Percentiles rank a stretch among this genome's conserved stretches.
Evolutionary conservation across 2,329 filamentous ascomycete genomes (phyloP).

Genomic region (Drechmeria coniospora): DNA sequence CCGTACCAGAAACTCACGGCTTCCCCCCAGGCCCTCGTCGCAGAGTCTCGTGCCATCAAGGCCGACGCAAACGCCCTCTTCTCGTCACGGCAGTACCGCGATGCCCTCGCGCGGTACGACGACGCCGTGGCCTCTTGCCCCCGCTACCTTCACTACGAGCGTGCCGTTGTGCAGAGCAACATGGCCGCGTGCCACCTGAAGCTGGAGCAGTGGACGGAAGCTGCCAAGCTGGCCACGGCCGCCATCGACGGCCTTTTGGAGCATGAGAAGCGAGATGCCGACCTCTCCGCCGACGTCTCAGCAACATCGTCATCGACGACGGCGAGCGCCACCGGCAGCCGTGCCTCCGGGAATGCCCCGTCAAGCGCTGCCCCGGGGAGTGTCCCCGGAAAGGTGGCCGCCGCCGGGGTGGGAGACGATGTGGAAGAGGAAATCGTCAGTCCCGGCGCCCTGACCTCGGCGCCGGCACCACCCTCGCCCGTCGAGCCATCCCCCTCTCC

Average conservation of each 20-base stretch:
- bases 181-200: constrained; percentile 81
- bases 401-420: constrained; percentile 25
- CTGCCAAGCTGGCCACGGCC: constrained; percentile 55
- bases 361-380: constrained; percentile 25
- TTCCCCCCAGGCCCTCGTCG: constrained; percentile 42
- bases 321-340: constrained; percentile 7
- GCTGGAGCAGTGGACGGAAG: constrained; percentile 70
- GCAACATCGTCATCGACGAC: constrained; percentile 17
- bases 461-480: constrained; percentile 15
- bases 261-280: constrained; percentile 27
- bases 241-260: constrained; percentile 60
- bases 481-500: constrained; percentile 4
- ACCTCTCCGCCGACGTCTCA: constrained; percentile 20
- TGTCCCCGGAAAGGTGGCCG: too few species aligned
- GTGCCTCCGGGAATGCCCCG: constrained; percentile 8
- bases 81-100: constrained; percentile 50
- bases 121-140: constrained; percentile 66
- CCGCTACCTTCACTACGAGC: constrained; percentile 72
- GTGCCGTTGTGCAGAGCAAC: constrained; percentile 78
- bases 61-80: constrained; percentile 69
- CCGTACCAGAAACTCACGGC: not conserved
- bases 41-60: constrained; percentile 60
- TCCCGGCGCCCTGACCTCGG: constrained; percentile 37
- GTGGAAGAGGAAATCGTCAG: constrained; percentile 45
- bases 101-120: constrained; percentile 71